Evolutionary conservation across 768 basidiomycete species (phyloP).

Genomic region (Trametopsis cervina): DNA sequence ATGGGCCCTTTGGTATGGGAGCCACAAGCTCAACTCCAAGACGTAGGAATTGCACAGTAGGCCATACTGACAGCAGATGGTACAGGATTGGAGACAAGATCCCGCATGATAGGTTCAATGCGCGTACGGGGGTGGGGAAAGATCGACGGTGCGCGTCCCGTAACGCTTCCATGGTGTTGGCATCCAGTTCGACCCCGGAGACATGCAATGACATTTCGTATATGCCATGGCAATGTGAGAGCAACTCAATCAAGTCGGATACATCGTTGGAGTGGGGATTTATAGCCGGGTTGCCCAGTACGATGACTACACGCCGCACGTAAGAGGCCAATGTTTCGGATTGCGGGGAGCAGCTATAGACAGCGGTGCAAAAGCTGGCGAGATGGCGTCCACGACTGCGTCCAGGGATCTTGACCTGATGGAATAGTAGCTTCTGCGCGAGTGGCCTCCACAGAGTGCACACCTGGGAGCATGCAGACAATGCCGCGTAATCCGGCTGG

Average conservation of each 20-base stretch:
- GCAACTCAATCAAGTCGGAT: conserved; percentile 16
- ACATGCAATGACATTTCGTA: conserved; percentile 28
- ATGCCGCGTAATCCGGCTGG: conserved; percentile 12
- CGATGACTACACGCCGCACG: conserved; percentile 16
- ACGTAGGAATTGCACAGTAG: conserved; percentile 30
- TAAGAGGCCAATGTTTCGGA: conserved; percentile 7
- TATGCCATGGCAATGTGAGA: conserved; percentile 23
- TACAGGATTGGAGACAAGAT: conserved; percentile 38
- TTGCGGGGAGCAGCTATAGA: conserved; percentile 4
- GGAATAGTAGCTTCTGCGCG: conserved; percentile 21
- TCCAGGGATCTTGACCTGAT: conserved; percentile 6
- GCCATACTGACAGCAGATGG: conserved; percentile 33
- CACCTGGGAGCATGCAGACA: conserved; percentile 16
- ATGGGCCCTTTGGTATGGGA: conserved; percentile 23
- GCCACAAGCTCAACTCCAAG: conserved; percentile 32
- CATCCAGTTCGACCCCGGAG: conserved; percentile 21
- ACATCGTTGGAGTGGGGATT: not conserved
- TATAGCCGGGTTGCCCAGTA: conserved; percentile 3
- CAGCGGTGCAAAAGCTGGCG: conserved; percentile 8
- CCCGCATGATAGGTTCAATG: conserved; percentile 29
- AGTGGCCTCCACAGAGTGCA: conserved; percentile 15
- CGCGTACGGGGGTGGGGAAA: conserved; percentile 22
- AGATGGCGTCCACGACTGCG: not conserved
- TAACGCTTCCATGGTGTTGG: conserved; percentile 16
- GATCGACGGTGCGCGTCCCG: conserved; percentile 17